These are phyloP conservation scores for Hibiscus mutabilis DNA, from an alignment of 345 rosid genomes.

Conservation along the genomic window DNA sequence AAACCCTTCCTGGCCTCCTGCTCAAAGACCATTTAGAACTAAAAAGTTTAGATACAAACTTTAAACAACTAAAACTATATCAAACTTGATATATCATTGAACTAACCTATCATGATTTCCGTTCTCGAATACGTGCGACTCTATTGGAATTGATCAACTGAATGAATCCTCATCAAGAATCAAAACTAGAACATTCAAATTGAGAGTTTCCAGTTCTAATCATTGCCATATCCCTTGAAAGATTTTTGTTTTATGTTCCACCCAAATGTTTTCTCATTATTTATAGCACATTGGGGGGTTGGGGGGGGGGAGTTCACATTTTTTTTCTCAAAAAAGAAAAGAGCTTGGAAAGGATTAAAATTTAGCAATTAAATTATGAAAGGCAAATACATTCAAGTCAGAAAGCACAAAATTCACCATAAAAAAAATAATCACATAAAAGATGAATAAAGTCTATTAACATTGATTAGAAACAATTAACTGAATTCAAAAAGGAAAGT, in stretches of 20 bases:
- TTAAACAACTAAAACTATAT: not conserved
- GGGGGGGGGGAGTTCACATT: not conserved
- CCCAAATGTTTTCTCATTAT: not conserved
- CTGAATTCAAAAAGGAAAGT: not conserved
- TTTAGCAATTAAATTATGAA: not conserved
- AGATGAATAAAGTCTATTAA: not conserved
- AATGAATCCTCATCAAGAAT: not conserved
- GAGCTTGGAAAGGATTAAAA: not conserved
- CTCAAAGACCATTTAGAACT: not conserved
- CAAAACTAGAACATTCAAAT: not conserved
- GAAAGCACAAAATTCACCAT: not conserved
- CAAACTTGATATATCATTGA: not conserved
- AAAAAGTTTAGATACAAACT: not conserved
- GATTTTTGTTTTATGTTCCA: not conserved
- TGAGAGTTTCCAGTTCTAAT: not conserved
- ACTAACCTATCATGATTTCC: not conserved
- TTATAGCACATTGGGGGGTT: not conserved
- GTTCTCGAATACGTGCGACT: not conserved
- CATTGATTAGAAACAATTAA: not conserved
- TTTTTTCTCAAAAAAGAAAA: not conserved
- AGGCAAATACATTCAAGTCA: not conserved
- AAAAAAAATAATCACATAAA: not conserved
- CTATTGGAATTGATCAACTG: not conserved
- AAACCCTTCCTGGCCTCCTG: constrained; percentile 48
- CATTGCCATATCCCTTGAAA: no score